Evolutionary conservation across 2,329 filamentous ascomycete species (phyloP), one percentile per base, ranked within the genome.

Genomic region (Aspergillus persii): DNA sequence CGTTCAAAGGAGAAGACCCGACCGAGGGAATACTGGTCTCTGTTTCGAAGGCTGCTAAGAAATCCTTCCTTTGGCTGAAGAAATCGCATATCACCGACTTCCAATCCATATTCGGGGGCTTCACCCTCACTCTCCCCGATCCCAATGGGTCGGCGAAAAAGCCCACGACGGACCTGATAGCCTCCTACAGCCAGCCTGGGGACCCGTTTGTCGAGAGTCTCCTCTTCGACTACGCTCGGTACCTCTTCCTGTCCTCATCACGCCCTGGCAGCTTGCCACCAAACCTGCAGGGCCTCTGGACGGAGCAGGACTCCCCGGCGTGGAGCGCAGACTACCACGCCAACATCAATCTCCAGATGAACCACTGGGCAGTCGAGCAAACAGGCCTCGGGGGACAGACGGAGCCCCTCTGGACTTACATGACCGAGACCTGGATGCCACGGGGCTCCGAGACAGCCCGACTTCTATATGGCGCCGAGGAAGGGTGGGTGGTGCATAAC

Each of bases 321-420:
- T 85, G 84, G 84, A 77, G 79, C 11, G 79, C 75, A 2, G 83
- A 86, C 63, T 86, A 85, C 57, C 83, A 85, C 54, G 75, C 79
- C 44, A 83, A 86, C 61, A 86, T 87, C 65, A 86, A 86, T 58
- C 58, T 86, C 0, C 82, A 87, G 62, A 86, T 86, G 84, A 86
- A 86, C 59, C 80, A 86, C 63, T 87, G 84, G 84, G 75, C 71
- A 0, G 78, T 79, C 0, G 82, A 84, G 36, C 80, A 84, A 58
- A 84, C 81, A 0, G 83, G 83, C 0, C 70, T 86, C 0, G 77
- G 76, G 0, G 71, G 71, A 2, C 71, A 81, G 0, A 77, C 80
- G 53, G 67, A 70, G 0, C 77, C 80, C 0, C 68, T 84, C 0
- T 86, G 81, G 78, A 71, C 80, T 7, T 85, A 82, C 57, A 85